These are phyloP conservation scores for Aspergillus awamori DNA, from an alignment of 2,329 filamentous ascomycete genomes.

Conservation along the genomic window DNA sequence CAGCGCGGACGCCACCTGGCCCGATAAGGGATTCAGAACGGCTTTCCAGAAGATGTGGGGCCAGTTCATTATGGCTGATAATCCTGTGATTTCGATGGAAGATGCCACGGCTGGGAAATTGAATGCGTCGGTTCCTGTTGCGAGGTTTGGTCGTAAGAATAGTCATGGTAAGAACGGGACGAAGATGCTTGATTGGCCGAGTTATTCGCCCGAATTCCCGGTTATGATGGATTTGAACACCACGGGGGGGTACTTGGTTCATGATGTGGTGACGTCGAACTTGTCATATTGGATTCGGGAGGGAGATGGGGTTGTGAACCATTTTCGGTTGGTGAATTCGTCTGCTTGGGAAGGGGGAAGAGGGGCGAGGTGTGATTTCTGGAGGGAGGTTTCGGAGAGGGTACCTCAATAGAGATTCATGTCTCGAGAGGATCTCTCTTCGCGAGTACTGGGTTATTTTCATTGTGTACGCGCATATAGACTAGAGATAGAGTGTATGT, in stretches of 20 bases:
- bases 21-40: conserved; percentile 34
- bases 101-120: conserved; percentile 24
- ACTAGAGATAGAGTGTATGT: not conserved
- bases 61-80: conserved; percentile 49
- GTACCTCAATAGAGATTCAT: conserved; percentile 1
- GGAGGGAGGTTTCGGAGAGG: not conserved
- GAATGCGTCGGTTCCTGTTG: conserved; percentile 23
- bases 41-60: conserved; percentile 52
- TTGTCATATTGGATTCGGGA: conserved; percentile 30
- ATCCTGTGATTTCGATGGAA: conserved; percentile 33
- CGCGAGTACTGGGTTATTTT: not conserved
- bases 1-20: conserved; percentile 25
- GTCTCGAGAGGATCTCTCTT: not conserved
- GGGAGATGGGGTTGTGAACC: conserved; percentile 40
- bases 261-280: conserved; percentile 22
- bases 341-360: conserved; percentile 54
- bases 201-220: conserved; percentile 35
- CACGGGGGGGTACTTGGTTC: conserved; percentile 43
- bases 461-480: not conserved
- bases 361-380: conserved; percentile 28
- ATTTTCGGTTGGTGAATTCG: conserved; percentile 48
- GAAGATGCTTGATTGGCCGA: conserved; percentile 37
- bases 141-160: too few relatives aligned
- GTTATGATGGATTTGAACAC: conserved; percentile 52
- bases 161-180: conserved; percentile 24